Evolutionary conservation across 2,329 filamentous ascomycete species (phyloP).

Genomic region (Thielaviopsis euricoi): DNA sequence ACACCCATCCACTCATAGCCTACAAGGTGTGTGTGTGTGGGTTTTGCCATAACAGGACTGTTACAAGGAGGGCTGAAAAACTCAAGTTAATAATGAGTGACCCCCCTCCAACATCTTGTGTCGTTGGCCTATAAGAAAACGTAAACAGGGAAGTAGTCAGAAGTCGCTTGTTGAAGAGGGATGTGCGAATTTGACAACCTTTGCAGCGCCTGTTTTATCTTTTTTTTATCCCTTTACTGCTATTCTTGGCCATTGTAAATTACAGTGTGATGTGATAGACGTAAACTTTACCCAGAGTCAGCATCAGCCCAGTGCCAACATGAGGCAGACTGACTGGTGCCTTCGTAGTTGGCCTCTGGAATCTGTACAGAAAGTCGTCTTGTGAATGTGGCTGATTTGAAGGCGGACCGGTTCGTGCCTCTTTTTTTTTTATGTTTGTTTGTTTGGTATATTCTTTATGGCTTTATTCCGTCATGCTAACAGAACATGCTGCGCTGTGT

Average conservation of each 20-base stretch:
- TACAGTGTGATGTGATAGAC: no score
- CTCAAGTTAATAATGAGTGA: neutral
- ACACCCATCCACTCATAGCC: neutral
- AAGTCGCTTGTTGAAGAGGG: neutral
- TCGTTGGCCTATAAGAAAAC: neutral
- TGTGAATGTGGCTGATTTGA: no score
- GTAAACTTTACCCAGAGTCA: no score
- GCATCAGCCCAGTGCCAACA: no score
- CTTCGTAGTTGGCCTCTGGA: no score
- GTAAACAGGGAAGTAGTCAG: neutral
- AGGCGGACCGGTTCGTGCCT: no score
- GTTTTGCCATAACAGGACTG: neutral
- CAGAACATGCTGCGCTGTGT: no score
- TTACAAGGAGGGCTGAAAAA: neutral
- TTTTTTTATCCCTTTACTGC: neutral
- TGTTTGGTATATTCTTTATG: no score
- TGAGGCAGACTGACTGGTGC: no score
- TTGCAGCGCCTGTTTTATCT: neutral
- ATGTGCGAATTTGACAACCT: neutral
- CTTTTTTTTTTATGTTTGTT: no score
- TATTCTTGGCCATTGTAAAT: neutral
- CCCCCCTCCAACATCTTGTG: neutral
- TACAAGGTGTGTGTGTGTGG: neutral
- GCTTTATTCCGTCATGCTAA: no score
- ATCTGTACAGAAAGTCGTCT: no score